Conservation (phyloP, 2,329 filamentous ascomycete species). For the Penicillium verrucosum region DNA sequence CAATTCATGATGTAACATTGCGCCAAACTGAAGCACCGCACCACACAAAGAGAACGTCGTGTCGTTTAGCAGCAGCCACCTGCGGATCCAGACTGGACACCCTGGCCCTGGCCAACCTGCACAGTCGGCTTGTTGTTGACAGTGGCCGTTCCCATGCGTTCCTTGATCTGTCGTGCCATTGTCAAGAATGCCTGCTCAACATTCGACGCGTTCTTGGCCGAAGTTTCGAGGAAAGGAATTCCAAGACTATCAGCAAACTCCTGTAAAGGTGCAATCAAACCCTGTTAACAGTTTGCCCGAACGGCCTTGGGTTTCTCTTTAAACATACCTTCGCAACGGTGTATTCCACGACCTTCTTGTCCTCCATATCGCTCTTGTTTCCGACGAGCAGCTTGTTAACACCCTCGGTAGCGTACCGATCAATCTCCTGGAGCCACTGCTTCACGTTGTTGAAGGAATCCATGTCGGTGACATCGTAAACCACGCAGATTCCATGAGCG, state of each 20-base stretch:
- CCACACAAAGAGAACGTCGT: constrained; percentile 9
- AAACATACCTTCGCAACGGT: constrained; percentile 91
- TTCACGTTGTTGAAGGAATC: constrained; percentile 99
- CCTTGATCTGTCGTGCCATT: constrained; percentile 99
- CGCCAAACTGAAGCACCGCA: constrained; percentile 27
- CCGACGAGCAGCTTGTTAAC: constrained; percentile 99
- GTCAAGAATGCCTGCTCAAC: constrained; percentile 99
- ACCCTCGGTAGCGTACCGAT: constrained; percentile 97
- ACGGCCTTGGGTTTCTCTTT: background rate
- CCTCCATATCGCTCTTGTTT: constrained; percentile 99
- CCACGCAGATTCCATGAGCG: constrained; percentile 97
- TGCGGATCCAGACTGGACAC: constrained; percentile 81
- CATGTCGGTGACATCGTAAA: constrained; percentile 99
- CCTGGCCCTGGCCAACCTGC: constrained; percentile 90
- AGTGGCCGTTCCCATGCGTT: constrained; percentile 95
- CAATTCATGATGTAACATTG: constrained; percentile 24
- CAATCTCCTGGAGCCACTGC: constrained; percentile 99
- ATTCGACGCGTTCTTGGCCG: constrained; percentile 98
- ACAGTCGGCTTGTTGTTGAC: constrained; percentile 99
- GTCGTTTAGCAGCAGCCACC: constrained; percentile 81
- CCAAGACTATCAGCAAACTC: constrained; percentile 98
- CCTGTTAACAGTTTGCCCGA: constrained; percentile 7
- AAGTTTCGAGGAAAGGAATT: constrained; percentile 99
- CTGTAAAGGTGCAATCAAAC: constrained; percentile 48
- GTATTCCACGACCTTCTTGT: constrained; percentile 99